Evolutionary conservation across 129 eudicot species (phyloP).

Genomic region (Centaurea solstitialis): DNA sequence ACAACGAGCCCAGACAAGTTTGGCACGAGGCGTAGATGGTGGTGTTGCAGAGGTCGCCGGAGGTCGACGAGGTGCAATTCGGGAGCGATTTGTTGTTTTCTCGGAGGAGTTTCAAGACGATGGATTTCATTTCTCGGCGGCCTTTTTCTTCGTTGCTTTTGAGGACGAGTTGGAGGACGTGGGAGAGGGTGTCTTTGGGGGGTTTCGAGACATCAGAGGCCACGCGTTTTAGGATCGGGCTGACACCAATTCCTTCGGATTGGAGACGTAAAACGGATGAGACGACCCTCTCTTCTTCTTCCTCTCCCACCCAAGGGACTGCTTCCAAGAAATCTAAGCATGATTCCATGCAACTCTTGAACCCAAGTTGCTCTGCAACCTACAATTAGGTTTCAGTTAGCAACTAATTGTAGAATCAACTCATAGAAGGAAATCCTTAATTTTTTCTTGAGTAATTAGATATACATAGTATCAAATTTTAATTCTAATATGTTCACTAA

Average conservation of each 20-base stretch:
- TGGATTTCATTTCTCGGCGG: slow-evolving; percentile 88
- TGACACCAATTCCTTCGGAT: slow-evolving; percentile 59
- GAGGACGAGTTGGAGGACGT: slow-evolving; percentile 83
- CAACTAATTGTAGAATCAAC: neutral
- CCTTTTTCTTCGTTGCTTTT: slow-evolving; percentile 83
- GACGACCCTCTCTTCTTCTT: slow-evolving; percentile 93
- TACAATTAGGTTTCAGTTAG: slow-evolving; percentile 21
- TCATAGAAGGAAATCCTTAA: neutral
- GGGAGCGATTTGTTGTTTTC: slow-evolving; percentile 58
- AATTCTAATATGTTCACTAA: no score
- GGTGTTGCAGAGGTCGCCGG: slow-evolving; percentile 57
- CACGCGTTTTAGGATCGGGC: slow-evolving; percentile 84
- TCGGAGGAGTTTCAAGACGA: slow-evolving; percentile 73
- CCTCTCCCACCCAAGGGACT: slow-evolving; percentile 98
- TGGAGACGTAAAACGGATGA: slow-evolving; percentile 69
- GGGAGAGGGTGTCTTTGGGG: slow-evolving; percentile 75
- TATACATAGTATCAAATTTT: no score
- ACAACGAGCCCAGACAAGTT: slow-evolving; percentile 52
- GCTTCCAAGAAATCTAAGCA: slow-evolving; percentile 93
- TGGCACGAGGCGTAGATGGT: slow-evolving; percentile 64
- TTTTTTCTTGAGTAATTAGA: slow-evolving; percentile 1
- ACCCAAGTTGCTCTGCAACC: slow-evolving; percentile 87
- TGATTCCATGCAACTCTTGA: slow-evolving; percentile 65
- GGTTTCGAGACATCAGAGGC: slow-evolving; percentile 67
- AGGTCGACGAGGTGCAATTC: slow-evolving; percentile 45